phyloP scores from a whole-genome alignment of 2,329 filamentous ascomycete species.

The Rhexocercosporidium sp. region DNA sequence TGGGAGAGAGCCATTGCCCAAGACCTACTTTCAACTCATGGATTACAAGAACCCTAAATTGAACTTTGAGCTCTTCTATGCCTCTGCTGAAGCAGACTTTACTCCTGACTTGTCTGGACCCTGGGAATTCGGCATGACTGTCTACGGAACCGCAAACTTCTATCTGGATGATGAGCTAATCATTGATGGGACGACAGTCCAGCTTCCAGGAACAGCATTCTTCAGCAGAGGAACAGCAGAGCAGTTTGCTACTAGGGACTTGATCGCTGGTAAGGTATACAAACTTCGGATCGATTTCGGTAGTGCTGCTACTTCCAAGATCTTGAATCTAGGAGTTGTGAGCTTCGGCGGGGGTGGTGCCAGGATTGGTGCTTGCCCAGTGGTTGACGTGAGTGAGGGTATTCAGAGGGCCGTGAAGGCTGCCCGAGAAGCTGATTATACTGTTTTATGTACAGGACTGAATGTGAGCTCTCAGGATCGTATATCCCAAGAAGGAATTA shows the following conservation, averaged over 20 bases:
- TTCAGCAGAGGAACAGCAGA: constrained; percentile 46
- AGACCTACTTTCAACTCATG: constrained; percentile 53
- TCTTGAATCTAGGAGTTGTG: constrained; percentile 53
- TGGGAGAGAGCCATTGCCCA: constrained; percentile 53
- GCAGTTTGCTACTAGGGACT: constrained; percentile 34
- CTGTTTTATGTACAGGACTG: constrained; percentile 76
- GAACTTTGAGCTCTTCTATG: constrained; percentile 43
- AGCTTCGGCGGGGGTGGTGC: constrained; percentile 65
- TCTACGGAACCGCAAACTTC: constrained; percentile 44
- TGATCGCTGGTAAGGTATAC: constrained; percentile 42
- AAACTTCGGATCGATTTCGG: constrained; percentile 51
- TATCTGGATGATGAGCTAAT: constrained; percentile 43
- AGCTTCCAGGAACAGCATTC: constrained; percentile 46
- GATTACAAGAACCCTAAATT: constrained; percentile 52
- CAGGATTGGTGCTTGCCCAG: constrained; percentile 64
- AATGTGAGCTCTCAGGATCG: constrained; percentile 51
- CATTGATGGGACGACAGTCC: constrained; percentile 43
- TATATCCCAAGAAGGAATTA: constrained; percentile 53
- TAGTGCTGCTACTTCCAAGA: constrained; percentile 61
- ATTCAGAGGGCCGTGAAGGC: constrained; percentile 69
- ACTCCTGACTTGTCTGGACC: constrained; percentile 30
- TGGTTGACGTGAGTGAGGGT: constrained; percentile 61
- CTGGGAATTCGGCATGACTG: constrained; percentile 45
- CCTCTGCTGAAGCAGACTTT: constrained; percentile 40
- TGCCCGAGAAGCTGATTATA: constrained; percentile 73